A percentile compares a stretch with the other conserved stretches of the same genome.
These are phyloP conservation scores for Allomyces arbusculus DNA, from an alignment of 192 early-diverging fungal genomes.

Conservation along the genomic window DNA sequence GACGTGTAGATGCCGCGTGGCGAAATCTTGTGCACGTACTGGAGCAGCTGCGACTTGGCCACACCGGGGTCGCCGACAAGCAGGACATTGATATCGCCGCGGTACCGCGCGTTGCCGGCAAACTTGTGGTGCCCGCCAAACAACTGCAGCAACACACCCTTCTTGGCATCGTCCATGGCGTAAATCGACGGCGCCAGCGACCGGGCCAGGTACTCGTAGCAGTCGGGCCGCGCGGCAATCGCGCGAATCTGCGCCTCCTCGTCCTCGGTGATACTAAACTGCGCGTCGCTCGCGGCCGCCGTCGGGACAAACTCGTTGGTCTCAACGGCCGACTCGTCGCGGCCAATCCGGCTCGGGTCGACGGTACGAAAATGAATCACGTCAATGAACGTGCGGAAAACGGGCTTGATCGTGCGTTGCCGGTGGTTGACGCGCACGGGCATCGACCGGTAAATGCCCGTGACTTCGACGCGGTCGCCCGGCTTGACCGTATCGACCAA, in stretches of 20 bases:
- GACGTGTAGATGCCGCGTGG: constrained; percentile 92
- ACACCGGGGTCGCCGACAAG: constrained; percentile 95
- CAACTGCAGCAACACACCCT: constrained; percentile 80
- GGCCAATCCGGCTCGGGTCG: constrained; percentile 46
- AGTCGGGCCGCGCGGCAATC: constrained; percentile 37
- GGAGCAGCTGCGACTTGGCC: constrained; percentile 78
- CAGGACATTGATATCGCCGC: constrained; percentile 86
- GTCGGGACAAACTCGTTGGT: constrained; percentile 10
- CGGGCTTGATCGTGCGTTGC: constrained; percentile 62
- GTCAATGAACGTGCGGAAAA: constrained; percentile 91
- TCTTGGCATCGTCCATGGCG: constrained; percentile 95
- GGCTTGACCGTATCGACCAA: constrained; percentile 80
- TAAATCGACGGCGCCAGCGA: constrained; percentile 88
- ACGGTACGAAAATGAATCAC: constrained; percentile 77
- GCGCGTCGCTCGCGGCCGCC: constrained; percentile 8
- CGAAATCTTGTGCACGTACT: constrained; percentile 79
- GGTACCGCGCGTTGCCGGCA: constrained; percentile 35
- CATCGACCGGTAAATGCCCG: constrained; percentile 80
- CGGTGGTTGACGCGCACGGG: constrained; percentile 81
- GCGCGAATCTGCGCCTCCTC: constrained; percentile 41
- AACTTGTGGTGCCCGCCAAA: constrained; percentile 87
- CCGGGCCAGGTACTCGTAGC: constrained; percentile 62
- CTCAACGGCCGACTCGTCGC: neutral
- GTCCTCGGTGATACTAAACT: constrained; percentile 14
- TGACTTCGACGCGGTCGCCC: constrained; percentile 84